Evolutionary conservation across 805 yeast genomes (phyloP), one percentile per base, ranked within the genome.

Genomic region (Maudiozyma turicensis): DNA sequence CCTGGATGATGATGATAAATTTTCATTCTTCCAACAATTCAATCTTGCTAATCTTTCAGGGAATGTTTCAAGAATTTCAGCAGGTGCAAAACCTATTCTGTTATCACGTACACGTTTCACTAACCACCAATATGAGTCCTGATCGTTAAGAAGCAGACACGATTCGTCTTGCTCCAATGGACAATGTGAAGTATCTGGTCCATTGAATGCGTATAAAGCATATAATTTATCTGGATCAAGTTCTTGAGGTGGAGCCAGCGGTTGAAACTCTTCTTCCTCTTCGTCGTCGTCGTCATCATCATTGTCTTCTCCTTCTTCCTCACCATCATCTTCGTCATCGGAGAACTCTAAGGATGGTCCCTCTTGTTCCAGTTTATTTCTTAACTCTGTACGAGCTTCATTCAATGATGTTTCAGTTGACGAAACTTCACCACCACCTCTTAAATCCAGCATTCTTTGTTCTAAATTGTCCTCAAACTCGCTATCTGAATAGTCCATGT

Each of bases 51-150:
- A 68, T 50, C 98, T 73, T 67, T 93, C 99, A 44, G 81, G 84
- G 52, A 86, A 89, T 0, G 96, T 87, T 66, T 93, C 99, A 37
- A 93, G 70, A 50, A 93, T 80, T 64, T 93, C 99, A 1, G 97
- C 98, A 1, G 99, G 99, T 2, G 95, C 95, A 71, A 90, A 93
- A 1, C 99, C 99, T 47, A 91, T 81, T 55, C 81, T 76, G 3
- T 82, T 82, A 61, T 81, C 85, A 43, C 63, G 66, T 40, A 72
- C 71, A 52, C 73, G 63, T 58, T 76, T 65, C 56, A 93, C 91
- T 9, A 91, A 72, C 98, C 99, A 93, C 99, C 99, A 93, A 68
- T 93, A 93, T 52, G 86, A 77, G 67, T 93, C 96, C 45, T 85
- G 82, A 61, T 93, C 99, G 61, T 88, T 89, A 35, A 93, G 69